These are phyloP conservation scores for Sugiyamaella valdiviana DNA, from an alignment of 805 yeast genomes.

Conservation along the genomic window DNA sequence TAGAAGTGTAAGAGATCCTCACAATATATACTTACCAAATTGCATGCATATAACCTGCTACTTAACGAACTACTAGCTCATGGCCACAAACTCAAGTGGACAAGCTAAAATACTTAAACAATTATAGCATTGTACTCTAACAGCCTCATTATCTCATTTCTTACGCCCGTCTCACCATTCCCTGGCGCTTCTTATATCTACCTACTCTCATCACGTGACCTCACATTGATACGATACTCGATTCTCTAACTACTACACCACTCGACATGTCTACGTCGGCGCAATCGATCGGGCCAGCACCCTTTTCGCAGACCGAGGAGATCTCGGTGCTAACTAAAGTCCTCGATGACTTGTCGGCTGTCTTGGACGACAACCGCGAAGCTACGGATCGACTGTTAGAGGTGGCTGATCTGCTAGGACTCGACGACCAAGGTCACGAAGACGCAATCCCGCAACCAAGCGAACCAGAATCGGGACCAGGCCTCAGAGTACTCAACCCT, in stretches of 20 bases:
- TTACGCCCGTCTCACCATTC: too few species aligned
- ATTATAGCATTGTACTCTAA: too few species aligned
- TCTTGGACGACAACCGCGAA: conserved; percentile 19
- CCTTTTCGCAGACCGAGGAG: conserved; percentile 28
- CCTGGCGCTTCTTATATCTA: too few species aligned
- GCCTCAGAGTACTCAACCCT: not conserved
- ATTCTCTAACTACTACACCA: too few species aligned
- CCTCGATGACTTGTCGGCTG: conserved; percentile 20
- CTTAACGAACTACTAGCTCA: too few species aligned
- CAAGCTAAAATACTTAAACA: too few species aligned
- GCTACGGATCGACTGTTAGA: conserved; percentile 21
- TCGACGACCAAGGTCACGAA: not conserved
- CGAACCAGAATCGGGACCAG: conserved; percentile 11
- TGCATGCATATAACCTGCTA: too few species aligned
- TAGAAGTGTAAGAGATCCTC: too few species aligned
- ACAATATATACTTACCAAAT: too few species aligned
- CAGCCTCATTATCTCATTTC: too few species aligned
- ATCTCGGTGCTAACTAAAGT: conserved; percentile 23
- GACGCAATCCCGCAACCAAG: conserved; percentile 3
- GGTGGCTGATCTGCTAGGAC: conserved; percentile 14
- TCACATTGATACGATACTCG: not conserved
- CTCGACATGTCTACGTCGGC: not conserved
- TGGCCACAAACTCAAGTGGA: too few species aligned
- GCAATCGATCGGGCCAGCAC: conserved; percentile 2
- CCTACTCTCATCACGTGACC: not conserved